Percentiles rank a stretch among this genome's conserved stretches.
These are phyloP conservation scores for Coelastrella sp. DNA, from an alignment of 139 green algal genomes.

Conservation along the genomic window DNA sequence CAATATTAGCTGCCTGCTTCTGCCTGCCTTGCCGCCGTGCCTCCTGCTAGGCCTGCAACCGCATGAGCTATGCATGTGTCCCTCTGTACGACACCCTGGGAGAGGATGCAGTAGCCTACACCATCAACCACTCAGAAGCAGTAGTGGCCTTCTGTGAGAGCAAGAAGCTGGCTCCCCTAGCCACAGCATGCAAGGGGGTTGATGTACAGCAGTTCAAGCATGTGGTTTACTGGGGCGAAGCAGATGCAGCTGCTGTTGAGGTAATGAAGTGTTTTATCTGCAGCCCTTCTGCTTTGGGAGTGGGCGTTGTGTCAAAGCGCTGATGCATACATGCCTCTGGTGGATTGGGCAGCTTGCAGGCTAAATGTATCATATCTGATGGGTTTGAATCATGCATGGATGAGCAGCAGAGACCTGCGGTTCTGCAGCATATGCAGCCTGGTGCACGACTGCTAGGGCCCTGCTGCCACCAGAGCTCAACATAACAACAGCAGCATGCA, in stretches of 20 bases:
- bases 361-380: too few relatives aligned
- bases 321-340: too few relatives aligned
- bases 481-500: background rate
- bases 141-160: slow-evolving; percentile 65
- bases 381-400: too few relatives aligned
- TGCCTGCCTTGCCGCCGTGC: background rate
- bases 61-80: slow-evolving; percentile 84
- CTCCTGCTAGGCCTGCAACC: slow-evolving; percentile 88
- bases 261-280: background rate
- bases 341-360: too few relatives aligned
- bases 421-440: too few relatives aligned
- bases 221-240: slow-evolving; percentile 78
- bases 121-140: slow-evolving; percentile 82
- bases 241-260: background rate
- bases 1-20: background rate
- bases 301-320: too few relatives aligned
- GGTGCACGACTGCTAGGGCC: too few relatives aligned
- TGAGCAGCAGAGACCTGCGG: too few relatives aligned
- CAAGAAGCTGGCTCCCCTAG: slow-evolving; percentile 69
- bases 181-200: slow-evolving; percentile 53
- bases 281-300: too few relatives aligned
- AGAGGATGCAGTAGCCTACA: slow-evolving; percentile 91
- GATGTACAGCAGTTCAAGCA: slow-evolving; percentile 28
- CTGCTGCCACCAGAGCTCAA: too few relatives aligned
- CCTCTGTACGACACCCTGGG: slow-evolving; percentile 97